These are phyloP conservation scores for Coemansia sp. DNA, from an alignment of 192 early-diverging fungal species.

Conservation along the genomic window DNA sequence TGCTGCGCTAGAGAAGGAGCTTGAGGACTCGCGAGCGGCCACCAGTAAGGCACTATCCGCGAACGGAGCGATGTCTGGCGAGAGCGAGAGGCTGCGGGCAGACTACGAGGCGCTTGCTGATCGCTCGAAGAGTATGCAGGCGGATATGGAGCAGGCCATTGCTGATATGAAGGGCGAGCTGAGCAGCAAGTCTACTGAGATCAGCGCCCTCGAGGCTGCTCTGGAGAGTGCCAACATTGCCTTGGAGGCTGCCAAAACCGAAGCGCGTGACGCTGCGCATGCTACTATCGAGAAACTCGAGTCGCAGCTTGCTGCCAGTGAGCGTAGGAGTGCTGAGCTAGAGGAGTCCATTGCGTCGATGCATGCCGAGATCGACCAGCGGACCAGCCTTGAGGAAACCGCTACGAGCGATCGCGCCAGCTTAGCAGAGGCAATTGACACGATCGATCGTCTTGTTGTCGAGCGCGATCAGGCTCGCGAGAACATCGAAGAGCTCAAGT, in stretches of 20 bases:
- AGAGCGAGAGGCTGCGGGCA: conserved; percentile 20
- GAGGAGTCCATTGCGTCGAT: neutral
- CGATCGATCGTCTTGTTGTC: conserved; percentile 7
- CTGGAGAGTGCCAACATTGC: conserved; percentile 38
- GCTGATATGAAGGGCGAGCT: conserved; percentile 27
- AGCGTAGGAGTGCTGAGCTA: neutral
- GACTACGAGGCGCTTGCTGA: conserved; percentile 16
- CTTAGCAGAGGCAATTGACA: neutral
- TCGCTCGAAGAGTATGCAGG: conserved; percentile 23
- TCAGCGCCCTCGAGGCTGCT: conserved; percentile 31
- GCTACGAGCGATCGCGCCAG: neutral
- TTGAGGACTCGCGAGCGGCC: neutral
- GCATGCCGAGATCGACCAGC: neutral
- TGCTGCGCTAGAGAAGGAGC: neutral
- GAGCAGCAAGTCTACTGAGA: conserved; percentile 29
- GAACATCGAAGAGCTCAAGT: conserved; percentile 37
- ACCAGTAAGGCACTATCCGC: neutral
- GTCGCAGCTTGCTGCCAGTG: neutral
- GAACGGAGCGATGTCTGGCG: neutral
- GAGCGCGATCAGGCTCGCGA: conserved; percentile 31
- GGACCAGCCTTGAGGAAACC: neutral
- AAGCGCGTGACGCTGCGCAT: conserved; percentile 13
- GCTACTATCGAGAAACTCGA: conserved; percentile 15
- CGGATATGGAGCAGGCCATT: conserved; percentile 34
- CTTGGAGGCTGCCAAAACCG: conserved; percentile 6